A percentile compares a stretch with the other conserved stretches of the same genome.
Evolutionary conservation across 257 asterid species (phyloP).

Genomic region (Petunia axillaris): DNA sequence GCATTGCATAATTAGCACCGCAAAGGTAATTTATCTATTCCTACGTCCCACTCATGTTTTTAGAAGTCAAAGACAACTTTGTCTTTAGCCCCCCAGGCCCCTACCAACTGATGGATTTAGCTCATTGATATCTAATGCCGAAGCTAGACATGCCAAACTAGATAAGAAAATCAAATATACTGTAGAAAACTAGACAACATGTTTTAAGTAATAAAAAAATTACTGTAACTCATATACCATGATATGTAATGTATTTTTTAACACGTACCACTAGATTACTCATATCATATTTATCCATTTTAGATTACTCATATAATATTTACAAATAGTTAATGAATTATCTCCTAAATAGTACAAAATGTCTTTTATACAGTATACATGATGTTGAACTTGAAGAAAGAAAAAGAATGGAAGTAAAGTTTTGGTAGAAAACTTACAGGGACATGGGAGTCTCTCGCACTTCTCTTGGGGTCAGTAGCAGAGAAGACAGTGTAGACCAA

Average conservation of each 20-base stretch:
- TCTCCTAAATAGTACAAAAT: no score
- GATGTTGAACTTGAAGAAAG: no score
- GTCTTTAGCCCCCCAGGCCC: neutral
- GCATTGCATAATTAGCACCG: neutral
- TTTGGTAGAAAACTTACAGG: constrained; percentile 48
- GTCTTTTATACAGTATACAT: no score
- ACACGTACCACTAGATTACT: no score
- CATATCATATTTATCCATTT: no score
- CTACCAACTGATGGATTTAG: neutral
- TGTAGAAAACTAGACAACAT: neutral
- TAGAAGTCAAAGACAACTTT: neutral
- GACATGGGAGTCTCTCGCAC: constrained; percentile 78
- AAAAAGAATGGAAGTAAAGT: neutral
- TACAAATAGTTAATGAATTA: no score
- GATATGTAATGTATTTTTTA: no score
- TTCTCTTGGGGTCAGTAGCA: constrained; percentile 81
- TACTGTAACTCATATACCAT: no score
- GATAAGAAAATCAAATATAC: neutral
- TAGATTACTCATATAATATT: no score
- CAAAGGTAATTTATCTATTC: neutral
- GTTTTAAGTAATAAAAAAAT: neutral
- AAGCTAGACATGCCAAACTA: neutral
- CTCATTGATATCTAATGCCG: neutral
- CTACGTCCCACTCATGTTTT: neutral
- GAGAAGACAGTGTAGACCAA: constrained; percentile 82